Evolutionary conservation across 805 yeast genomes (phyloP).

Genomic region (Candida piceae): DNA sequence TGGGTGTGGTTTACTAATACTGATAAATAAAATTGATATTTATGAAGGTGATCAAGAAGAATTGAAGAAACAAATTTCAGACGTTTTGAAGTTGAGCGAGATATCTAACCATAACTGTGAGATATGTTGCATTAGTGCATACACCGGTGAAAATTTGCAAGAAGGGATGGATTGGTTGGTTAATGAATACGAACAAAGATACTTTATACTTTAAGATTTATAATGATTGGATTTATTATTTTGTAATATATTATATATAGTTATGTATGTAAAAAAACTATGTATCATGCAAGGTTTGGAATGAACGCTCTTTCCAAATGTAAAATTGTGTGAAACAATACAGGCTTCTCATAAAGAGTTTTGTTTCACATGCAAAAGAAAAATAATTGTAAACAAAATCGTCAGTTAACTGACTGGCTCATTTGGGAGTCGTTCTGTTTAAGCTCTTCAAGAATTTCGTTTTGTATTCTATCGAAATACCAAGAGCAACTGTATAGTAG

Average conservation of each 20-base stretch:
- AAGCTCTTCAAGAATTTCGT: not conserved
- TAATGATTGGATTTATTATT: too few species aligned
- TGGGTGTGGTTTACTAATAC: conserved; percentile 62
- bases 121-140: conserved; percentile 45
- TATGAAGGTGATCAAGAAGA: conserved; percentile 25
- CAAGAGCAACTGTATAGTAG: conserved; percentile 32
- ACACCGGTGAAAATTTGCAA: conserved; percentile 36
- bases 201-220: conserved; percentile 33
- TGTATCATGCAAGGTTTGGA: too few species aligned
- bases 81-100: conserved; percentile 27
- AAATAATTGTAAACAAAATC: not conserved
- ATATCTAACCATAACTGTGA: conserved; percentile 37
- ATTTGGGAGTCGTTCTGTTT: too few species aligned
- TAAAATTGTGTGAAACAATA: too few species aligned
- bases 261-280: too few species aligned
- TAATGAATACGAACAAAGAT: conserved; percentile 34
- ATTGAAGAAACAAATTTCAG: conserved; percentile 13
- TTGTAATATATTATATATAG: too few species aligned
- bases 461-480: conserved; percentile 18
- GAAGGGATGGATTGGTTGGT: conserved; percentile 41
- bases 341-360: too few species aligned
- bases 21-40: conserved; percentile 73
- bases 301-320: too few species aligned
- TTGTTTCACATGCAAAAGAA: not conserved
- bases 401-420: too few species aligned